A percentile compares a stretch with the other conserved stretches of the same genome.
Evolutionary conservation across 192 early-diverging fungal genomes (phyloP).

Genomic region (Podila epigama): DNA sequence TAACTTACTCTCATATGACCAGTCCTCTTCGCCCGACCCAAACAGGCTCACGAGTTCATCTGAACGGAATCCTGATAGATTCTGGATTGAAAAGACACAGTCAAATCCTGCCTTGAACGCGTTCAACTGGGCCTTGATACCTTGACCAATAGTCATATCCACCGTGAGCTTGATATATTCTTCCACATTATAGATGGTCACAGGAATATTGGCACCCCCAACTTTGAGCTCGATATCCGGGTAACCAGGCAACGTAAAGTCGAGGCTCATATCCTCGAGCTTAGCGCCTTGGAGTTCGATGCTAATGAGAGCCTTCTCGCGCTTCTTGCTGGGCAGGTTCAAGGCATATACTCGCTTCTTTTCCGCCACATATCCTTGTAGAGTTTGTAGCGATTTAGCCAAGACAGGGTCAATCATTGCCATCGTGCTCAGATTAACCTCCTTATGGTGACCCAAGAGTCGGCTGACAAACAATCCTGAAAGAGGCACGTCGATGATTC

Average conservation of each 20-base stretch:
- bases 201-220: constrained; percentile 67
- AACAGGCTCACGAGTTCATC: constrained; percentile 77
- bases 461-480: constrained; percentile 76
- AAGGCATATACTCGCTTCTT: constrained; percentile 65
- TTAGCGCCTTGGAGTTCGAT: constrained; percentile 60
- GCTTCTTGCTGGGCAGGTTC: constrained; percentile 56
- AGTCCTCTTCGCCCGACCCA: constrained; percentile 78
- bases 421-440: constrained; percentile 25
- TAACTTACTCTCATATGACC: constrained; percentile 69
- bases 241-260: constrained; percentile 90
- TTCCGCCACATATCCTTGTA: constrained; percentile 68
- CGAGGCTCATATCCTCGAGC: constrained; percentile 77
- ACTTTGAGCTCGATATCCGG: constrained; percentile 69
- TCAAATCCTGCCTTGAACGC: constrained; percentile 87
- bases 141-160: constrained; percentile 68
- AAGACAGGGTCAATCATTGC: constrained; percentile 72
- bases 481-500: constrained; percentile 88
- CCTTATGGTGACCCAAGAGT: constrained; percentile 57
- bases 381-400: constrained; percentile 67
- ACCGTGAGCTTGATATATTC: constrained; percentile 75
- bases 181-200: constrained; percentile 85
- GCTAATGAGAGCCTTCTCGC: constrained; percentile 46
- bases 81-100: constrained; percentile 74
- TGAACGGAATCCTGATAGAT: constrained; percentile 73
- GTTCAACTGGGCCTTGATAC: constrained; percentile 73